Conservation (phyloP, 495 filamentous ascomycete genomes). For the Thozetella sp. region DNA sequence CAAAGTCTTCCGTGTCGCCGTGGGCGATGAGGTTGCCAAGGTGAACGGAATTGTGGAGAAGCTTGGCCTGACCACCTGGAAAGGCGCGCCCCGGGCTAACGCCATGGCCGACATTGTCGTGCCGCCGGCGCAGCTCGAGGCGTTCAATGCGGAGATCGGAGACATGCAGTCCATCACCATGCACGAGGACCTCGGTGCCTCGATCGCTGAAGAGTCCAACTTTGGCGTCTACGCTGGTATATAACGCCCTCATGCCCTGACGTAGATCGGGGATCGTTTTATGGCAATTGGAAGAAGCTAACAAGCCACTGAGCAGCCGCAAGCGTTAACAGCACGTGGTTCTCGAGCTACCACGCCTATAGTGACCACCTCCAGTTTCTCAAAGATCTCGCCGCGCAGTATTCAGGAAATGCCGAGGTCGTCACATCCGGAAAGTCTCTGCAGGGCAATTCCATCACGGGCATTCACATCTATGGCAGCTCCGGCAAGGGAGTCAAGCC, state of each 20-base stretch:
- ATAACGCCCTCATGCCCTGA: too few relatives aligned
- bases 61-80: slow-evolving; percentile 29
- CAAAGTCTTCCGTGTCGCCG: slow-evolving; percentile 27
- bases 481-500: slow-evolving; percentile 55
- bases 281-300: too few relatives aligned
- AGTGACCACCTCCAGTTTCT: slow-evolving; percentile 57
- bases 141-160: slow-evolving; percentile 16
- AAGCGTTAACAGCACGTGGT: slow-evolving; percentile 41
- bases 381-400: slow-evolving; percentile 46
- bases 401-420: slow-evolving; percentile 53
- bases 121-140: slow-evolving; percentile 18
- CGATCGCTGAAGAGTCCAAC: slow-evolving; percentile 21
- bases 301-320: too few relatives aligned
- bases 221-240: slow-evolving; percentile 21
- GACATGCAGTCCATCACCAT: slow-evolving; percentile 21
- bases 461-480: slow-evolving; percentile 61
- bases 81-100: slow-evolving; percentile 20
- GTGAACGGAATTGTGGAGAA: slow-evolving; percentile 20
- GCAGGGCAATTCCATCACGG: slow-evolving; percentile 52
- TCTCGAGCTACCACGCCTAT: slow-evolving; percentile 59
- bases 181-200: slow-evolving; percentile 28
- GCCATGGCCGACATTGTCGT: slow-evolving; percentile 27
- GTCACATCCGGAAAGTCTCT: slow-evolving; percentile 50
- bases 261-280: too few relatives aligned
- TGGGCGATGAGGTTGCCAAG: slow-evolving; percentile 18